phyloP scores from a whole-genome alignment of 2,329 filamentous ascomycete genomes.

The Verticillium klebahnii region DNA sequence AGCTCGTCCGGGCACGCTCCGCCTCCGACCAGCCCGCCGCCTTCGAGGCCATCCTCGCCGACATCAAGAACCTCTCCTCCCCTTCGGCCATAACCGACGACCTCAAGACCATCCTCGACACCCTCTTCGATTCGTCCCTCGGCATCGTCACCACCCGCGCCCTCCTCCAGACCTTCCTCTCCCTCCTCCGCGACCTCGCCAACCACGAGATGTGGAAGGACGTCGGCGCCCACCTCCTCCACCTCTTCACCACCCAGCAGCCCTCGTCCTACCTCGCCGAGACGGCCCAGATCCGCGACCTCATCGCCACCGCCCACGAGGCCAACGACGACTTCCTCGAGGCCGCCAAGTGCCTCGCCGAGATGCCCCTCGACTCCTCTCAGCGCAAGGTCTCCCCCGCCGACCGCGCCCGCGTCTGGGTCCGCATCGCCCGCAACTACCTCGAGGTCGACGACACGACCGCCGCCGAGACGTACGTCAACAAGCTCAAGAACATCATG shows the following conservation, averaged over 20 bases:
- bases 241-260: conserved; percentile 55
- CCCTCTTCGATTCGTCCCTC: conserved; percentile 62
- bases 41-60: conserved; percentile 41
- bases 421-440: conserved; percentile 90
- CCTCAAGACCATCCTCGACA: conserved; percentile 63
- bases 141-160: conserved; percentile 73
- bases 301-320: conserved; percentile 81
- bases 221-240: conserved; percentile 70
- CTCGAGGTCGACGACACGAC: conserved; percentile 91
- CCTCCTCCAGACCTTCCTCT: conserved; percentile 63
- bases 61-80: conserved; percentile 35
- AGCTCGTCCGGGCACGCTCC: conserved; percentile 35
- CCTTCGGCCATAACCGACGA: conserved; percentile 42
- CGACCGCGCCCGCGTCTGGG: conserved; percentile 81
- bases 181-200: conserved; percentile 55
- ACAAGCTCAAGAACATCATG: conserved; percentile 92
- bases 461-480: conserved; percentile 79
- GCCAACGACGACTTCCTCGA: conserved; percentile 72
- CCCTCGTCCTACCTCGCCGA: conserved; percentile 74
- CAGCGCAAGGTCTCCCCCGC: conserved; percentile 79
- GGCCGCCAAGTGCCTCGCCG: conserved; percentile 73
- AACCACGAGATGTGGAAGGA: conserved; percentile 66
- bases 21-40: conserved; percentile 36
- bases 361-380: conserved; percentile 83
- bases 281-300: conserved; percentile 70